Conservation (phyloP, 1,284 basidiomycete species). For the Cerioporus squamosus region DNA sequence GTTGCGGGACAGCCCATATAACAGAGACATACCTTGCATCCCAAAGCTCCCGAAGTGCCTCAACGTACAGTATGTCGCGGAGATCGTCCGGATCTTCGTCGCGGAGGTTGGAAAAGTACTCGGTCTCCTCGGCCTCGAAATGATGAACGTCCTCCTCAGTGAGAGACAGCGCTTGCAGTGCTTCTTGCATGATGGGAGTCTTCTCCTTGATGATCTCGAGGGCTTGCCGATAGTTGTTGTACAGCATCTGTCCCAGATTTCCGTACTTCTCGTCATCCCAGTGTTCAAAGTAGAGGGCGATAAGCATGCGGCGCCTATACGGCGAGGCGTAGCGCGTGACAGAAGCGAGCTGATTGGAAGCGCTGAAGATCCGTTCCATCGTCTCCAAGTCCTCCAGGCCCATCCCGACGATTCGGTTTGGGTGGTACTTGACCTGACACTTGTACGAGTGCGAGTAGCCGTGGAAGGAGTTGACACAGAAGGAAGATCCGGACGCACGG, state of each 20-base stretch:
- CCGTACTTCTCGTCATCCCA: conserved; percentile 37
- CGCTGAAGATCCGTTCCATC: conserved; percentile 35
- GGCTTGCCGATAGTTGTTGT: conserved; percentile 33
- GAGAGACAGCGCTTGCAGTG: not conserved
- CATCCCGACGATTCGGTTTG: conserved; percentile 26
- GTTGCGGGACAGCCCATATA: not conserved
- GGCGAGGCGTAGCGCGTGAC: conserved; percentile 32
- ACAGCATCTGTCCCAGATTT: conserved; percentile 28
- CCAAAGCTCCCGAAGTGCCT: conserved; percentile 13
- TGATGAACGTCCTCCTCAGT: not conserved
- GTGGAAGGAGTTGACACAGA: conserved; percentile 36
- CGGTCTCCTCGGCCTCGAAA: conserved; percentile 2
- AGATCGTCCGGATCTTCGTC: conserved; percentile 22
- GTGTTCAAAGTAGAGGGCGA: conserved; percentile 29
- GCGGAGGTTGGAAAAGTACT: conserved; percentile 22
- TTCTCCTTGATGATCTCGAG: conserved; percentile 25
- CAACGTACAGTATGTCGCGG: conserved; percentile 25
- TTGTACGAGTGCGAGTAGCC: conserved; percentile 36
- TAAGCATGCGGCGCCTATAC: conserved; percentile 32
- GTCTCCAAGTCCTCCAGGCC: conserved; percentile 39
- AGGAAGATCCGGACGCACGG: conserved; percentile 9
- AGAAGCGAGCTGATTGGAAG: conserved; percentile 32
- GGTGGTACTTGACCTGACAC: conserved; percentile 36
- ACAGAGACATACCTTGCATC: not conserved
- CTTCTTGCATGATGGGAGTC: not conserved